phyloP scores from a whole-genome alignment of 495 filamentous ascomycete species.

The Penicillium arizonense region DNA sequence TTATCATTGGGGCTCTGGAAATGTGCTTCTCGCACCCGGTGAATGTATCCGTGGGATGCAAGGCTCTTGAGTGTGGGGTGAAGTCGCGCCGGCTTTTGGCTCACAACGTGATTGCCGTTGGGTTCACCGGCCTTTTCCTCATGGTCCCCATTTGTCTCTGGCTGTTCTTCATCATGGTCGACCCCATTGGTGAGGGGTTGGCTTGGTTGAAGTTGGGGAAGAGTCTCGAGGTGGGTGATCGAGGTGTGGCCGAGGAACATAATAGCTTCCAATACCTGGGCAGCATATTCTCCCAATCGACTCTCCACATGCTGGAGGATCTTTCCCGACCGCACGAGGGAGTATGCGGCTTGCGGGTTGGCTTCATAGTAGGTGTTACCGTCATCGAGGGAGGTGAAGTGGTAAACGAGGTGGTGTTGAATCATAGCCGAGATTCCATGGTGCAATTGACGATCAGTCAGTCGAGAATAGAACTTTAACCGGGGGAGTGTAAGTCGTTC shows the following conservation, averaged over 20 bases:
- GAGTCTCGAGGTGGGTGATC: conserved; percentile 61
- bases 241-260: conserved; percentile 74
- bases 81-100: conserved; percentile 30
- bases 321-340: conserved; percentile 74
- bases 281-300: conserved; percentile 66
- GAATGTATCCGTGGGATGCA: conserved; percentile 48
- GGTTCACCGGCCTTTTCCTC: conserved; percentile 17
- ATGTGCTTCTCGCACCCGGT: conserved; percentile 44
- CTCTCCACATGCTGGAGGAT: conserved; percentile 72
- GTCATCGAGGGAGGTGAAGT: conserved; percentile 63
- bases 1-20: conserved; percentile 55
- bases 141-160: conserved; percentile 22
- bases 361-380: conserved; percentile 75
- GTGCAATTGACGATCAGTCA: conserved; percentile 66
- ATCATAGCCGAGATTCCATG: conserved; percentile 80
- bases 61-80: conserved; percentile 46
- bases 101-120: conserved; percentile 21
- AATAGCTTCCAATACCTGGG: conserved; percentile 69
- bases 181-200: conserved; percentile 31
- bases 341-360: conserved; percentile 71
- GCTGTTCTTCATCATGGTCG: conserved; percentile 28
- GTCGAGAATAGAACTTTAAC: conserved; percentile 63
- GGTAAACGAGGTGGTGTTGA: conserved; percentile 82
- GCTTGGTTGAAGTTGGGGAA: conserved; percentile 34
- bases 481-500: conserved; percentile 72